Evolutionary conservation across 2,329 filamentous ascomycete genomes (phyloP).

Genomic region (Pseudocercospora macadamiae): DNA sequence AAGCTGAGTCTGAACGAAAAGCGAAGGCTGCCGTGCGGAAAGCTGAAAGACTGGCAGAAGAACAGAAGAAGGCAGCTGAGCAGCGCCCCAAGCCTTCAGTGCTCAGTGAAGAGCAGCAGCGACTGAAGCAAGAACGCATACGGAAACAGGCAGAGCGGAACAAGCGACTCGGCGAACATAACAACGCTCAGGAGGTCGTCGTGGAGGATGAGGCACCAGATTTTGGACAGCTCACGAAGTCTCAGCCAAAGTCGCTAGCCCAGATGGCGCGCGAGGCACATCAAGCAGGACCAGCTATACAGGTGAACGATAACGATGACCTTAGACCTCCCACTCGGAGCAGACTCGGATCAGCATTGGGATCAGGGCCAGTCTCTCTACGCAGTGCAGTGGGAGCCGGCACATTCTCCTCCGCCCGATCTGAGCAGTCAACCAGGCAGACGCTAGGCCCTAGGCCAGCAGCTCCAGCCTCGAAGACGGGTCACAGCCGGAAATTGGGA

Average conservation of each 20-base stretch:
- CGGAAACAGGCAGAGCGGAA: conserved; percentile 21
- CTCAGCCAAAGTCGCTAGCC: background rate
- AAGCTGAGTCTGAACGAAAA: background rate
- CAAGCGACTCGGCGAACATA: conserved; percentile 5
- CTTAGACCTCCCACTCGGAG: background rate
- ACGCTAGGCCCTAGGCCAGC: background rate
- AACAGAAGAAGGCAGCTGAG: background rate
- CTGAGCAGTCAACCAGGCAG: background rate
- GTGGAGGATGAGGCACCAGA: conserved; percentile 9
- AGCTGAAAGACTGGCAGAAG: background rate
- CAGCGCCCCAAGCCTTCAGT: background rate
- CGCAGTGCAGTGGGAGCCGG: background rate
- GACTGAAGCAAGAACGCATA: conserved; percentile 15
- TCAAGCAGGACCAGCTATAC: background rate
- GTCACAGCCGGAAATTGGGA: conserved; percentile 7
- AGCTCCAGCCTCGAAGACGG: background rate
- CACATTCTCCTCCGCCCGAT: background rate
- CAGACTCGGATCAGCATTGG: no score
- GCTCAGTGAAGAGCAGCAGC: conserved; percentile 6
- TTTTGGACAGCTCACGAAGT: background rate
- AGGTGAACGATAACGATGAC: background rate
- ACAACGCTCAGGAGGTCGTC: background rate
- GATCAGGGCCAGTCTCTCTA: background rate
- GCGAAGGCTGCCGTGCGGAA: background rate
- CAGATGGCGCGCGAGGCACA: background rate